Evolutionary conservation across 2,329 filamentous ascomycete genomes (phyloP).

Genomic region (Taxawa tesnikishii): DNA sequence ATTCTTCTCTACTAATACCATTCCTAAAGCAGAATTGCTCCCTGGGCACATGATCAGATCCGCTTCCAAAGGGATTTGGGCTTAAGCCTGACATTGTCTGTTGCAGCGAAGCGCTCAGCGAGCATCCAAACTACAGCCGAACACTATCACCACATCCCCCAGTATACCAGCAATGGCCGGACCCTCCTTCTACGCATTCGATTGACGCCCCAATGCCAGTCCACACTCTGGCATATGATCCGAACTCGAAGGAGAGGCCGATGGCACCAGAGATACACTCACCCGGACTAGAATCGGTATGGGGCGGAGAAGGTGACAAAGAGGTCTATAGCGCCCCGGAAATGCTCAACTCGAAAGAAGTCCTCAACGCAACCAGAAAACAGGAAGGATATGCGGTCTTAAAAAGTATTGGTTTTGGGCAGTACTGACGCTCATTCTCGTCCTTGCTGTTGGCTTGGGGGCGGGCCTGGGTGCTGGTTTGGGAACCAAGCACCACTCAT

Average conservation of each 20-base stretch:
- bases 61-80: no score
- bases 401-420: slow-evolving; percentile 10
- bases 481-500: slow-evolving; percentile 16
- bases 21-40: not conserved
- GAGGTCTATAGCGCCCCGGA: slow-evolving; percentile 14
- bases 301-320: slow-evolving; percentile 15
- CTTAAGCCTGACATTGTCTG: no score
- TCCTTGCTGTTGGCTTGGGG: slow-evolving; percentile 20
- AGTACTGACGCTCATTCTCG: slow-evolving; percentile 12
- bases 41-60: no score
- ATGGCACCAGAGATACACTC: slow-evolving; percentile 13
- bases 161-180: slow-evolving; percentile 13
- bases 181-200: slow-evolving; percentile 9
- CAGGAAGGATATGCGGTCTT: slow-evolving; percentile 12
- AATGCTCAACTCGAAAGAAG: slow-evolving; percentile 7
- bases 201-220: slow-evolving; percentile 7
- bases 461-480: slow-evolving; percentile 25
- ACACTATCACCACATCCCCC: slow-evolving; percentile 12
- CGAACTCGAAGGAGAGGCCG: slow-evolving; percentile 8
- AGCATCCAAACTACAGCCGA: slow-evolving; percentile 3
- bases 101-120: not conserved
- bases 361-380: slow-evolving; percentile 1
- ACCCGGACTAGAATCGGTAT: slow-evolving; percentile 16
- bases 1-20: not conserved
- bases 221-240: slow-evolving; percentile 9